These are phyloP conservation scores for Dictyostelium capitatum DNA, from an alignment of 78 protist species.

Conservation along the genomic window DNA sequence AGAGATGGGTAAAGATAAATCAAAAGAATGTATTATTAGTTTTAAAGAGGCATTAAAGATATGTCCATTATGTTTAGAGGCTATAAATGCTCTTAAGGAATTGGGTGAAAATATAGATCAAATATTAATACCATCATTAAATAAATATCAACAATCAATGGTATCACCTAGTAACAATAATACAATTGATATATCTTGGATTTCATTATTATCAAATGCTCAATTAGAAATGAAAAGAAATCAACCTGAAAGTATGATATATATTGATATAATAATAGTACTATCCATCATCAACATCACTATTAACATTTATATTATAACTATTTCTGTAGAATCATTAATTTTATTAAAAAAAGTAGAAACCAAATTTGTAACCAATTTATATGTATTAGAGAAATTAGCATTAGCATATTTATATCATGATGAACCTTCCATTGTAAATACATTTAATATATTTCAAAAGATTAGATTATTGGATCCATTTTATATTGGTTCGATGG, in stretches of 20 bases:
- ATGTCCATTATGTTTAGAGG: slow-evolving; percentile 78
- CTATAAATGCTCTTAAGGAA: slow-evolving; percentile 54
- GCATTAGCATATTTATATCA: slow-evolving; percentile 60
- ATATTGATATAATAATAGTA: background rate
- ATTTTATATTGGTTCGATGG: slow-evolving; percentile 73
- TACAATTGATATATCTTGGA: slow-evolving; percentile 68
- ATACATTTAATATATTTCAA: slow-evolving; percentile 52
- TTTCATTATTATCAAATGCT: slow-evolving; percentile 39
- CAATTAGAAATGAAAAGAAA: slow-evolving; percentile 63
- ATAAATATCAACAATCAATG: background rate
- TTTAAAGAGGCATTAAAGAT: slow-evolving; percentile 55
- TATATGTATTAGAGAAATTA: slow-evolving; percentile 53
- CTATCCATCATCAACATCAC: background rate
- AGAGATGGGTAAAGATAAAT: slow-evolving; percentile 55
- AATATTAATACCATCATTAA: slow-evolving; percentile 23
- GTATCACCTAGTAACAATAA: background rate
- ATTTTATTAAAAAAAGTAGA: slow-evolving; percentile 51
- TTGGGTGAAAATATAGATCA: slow-evolving; percentile 63
- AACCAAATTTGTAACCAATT: slow-evolving; percentile 15
- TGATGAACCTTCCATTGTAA: slow-evolving; percentile 77
- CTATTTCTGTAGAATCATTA: slow-evolving; percentile 47
- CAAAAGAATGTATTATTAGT: slow-evolving; percentile 46
- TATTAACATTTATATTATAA: background rate
- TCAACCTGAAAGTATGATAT: slow-evolving; percentile 81
- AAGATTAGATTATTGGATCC: slow-evolving; percentile 52